phyloP scores from a whole-genome alignment of 352 stramenopile genomes.

The Pseudoperonospora humuli region DNA sequence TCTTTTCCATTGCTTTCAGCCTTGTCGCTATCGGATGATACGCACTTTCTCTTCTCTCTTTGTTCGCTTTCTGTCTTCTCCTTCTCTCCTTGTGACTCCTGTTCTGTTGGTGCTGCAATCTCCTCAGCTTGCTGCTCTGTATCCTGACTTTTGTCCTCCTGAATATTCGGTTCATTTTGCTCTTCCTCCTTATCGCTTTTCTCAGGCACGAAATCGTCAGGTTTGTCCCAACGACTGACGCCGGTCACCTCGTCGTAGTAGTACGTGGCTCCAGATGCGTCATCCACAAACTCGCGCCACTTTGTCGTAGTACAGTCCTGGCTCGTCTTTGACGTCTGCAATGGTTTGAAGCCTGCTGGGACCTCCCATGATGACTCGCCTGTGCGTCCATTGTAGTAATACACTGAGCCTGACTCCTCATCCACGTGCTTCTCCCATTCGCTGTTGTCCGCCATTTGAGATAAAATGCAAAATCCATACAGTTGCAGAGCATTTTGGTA shows the following conservation, averaged over 20 bases:
- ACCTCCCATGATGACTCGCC: constrained; percentile 68
- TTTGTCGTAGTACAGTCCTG: constrained; percentile 16
- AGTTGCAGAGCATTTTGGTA: background rate
- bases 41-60: background rate
- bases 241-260: constrained; percentile 70
- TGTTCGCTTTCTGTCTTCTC: constrained; percentile 8
- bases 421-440: constrained; percentile 73
- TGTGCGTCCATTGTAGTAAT: constrained; percentile 73
- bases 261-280: constrained; percentile 48
- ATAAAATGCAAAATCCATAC: background rate
- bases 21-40: background rate
- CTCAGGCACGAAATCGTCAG: constrained; percentile 32
- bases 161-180: constrained; percentile 1
- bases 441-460: constrained; percentile 7
- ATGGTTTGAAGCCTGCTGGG: constrained; percentile 31
- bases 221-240: constrained; percentile 67
- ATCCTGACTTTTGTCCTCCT: constrained; percentile 3
- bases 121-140: constrained; percentile 1
- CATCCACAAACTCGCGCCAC: constrained; percentile 63
- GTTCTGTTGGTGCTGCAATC: constrained; percentile 4
- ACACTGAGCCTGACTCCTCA: constrained; percentile 41
- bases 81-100: constrained; percentile 16
- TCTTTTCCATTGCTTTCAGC: background rate
- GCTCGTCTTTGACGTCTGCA: background rate
- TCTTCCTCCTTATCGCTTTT: constrained; percentile 8